Conservation (phyloP, 1,139 yeast species). For the Lodderomyces orthopsilosis region DNA sequence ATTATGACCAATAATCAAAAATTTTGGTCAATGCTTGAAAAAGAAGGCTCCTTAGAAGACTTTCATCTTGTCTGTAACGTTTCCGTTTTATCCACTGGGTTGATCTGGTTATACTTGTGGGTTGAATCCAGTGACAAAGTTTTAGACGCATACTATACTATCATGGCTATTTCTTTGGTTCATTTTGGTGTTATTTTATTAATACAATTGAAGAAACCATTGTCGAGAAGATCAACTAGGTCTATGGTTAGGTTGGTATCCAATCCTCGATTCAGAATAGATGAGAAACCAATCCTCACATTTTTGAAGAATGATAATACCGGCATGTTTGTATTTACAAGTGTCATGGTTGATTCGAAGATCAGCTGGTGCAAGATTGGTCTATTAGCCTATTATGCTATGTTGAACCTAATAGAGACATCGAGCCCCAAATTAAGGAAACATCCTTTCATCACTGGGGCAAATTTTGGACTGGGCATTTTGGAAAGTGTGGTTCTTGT, state of each 20-base stretch:
- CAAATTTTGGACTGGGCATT: constrained; percentile 10
- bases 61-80: constrained; percentile 12
- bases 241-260: constrained; percentile 3
- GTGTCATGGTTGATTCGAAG: constrained; percentile 11
- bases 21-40: constrained; percentile 1
- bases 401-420: constrained; percentile 9
- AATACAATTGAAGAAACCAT: constrained; percentile 5
- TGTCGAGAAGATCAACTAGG: background rate
- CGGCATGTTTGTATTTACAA: constrained; percentile 11
- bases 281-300: constrained; percentile 5
- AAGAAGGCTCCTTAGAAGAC: constrained; percentile 11
- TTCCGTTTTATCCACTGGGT: constrained; percentile 8
- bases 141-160: constrained; percentile 9
- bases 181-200: constrained; percentile 6
- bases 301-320: constrained; percentile 11
- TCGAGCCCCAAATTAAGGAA: constrained; percentile 1
- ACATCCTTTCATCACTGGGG: constrained; percentile 1
- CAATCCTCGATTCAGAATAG: constrained; percentile 4
- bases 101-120: constrained; percentile 9
- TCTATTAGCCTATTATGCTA: constrained; percentile 10
- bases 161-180: constrained; percentile 6
- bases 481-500: constrained; percentile 11
- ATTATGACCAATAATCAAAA: background rate
- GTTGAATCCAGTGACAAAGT: constrained; percentile 4
- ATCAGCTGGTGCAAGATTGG: constrained; percentile 5